Percentiles rank a stretch among this genome's conserved stretches.
Conservation (phyloP, 192 early-diverging fungal species). For the Chytriomyces hyalinus region DNA sequence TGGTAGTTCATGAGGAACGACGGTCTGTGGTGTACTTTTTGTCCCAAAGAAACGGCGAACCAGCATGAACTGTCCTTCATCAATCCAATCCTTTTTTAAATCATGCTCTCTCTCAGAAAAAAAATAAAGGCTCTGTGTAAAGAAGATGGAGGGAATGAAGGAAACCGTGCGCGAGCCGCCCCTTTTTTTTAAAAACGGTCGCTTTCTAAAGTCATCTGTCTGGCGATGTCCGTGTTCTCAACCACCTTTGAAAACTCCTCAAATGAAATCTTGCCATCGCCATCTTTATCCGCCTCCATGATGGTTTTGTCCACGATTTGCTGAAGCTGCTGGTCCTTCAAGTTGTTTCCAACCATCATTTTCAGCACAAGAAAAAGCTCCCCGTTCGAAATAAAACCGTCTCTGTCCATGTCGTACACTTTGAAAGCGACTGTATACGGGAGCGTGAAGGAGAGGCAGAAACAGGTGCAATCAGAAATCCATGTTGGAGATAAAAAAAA, state of each 20-base stretch:
- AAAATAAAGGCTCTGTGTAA: too few relatives aligned
- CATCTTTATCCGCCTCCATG: constrained; percentile 94
- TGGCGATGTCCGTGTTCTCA: constrained; percentile 94
- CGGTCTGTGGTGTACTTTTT: too few relatives aligned
- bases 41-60: too few relatives aligned
- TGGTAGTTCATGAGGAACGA: too few relatives aligned
- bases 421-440: constrained; percentile 86
- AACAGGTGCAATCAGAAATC: not conserved
- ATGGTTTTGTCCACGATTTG: constrained; percentile 99
- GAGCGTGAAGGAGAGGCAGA: constrained; percentile 1
- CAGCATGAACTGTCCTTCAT: too few relatives aligned
- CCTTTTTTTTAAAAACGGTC: constrained; percentile 47
- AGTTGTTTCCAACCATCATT: constrained; percentile 99
- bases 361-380: constrained; percentile 98
- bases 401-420: constrained; percentile 99
- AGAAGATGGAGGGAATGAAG: too few relatives aligned
- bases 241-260: constrained; percentile 95
- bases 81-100: too few relatives aligned
- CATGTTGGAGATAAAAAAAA: not conserved
- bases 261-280: constrained; percentile 95
- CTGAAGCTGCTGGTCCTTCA: constrained; percentile 95
- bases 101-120: too few relatives aligned
- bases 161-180: too few relatives aligned
- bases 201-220: constrained; percentile 90
- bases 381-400: constrained; percentile 98